A percentile compares a stretch with the other conserved stretches of the same genome.
These are phyloP conservation scores for Talaromyces sp. DNA, from an alignment of 2,329 filamentous ascomycete species.

Conservation along the genomic window DNA sequence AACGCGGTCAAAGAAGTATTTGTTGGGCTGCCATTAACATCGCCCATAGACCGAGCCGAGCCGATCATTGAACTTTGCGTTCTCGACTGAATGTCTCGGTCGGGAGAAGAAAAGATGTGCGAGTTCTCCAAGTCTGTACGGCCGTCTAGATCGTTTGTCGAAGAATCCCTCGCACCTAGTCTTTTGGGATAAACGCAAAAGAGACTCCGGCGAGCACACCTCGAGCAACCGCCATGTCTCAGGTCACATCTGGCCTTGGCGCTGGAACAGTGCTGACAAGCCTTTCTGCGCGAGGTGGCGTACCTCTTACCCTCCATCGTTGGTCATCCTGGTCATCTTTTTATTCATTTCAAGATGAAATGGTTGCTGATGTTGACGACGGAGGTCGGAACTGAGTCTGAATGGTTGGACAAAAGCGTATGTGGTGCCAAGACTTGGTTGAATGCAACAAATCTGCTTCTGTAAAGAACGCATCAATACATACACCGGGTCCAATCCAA, in stretches of 20 bases:
- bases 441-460: background rate
- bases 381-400: background rate
- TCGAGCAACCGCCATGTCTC: constrained; percentile 14
- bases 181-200: constrained; percentile 15
- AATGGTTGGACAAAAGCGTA: background rate
- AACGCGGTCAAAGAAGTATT: background rate
- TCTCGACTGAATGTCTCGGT: background rate
- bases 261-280: constrained; percentile 17
- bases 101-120: background rate
- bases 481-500: background rate
- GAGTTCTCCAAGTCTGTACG: background rate
- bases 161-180: background rate
- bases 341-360: background rate
- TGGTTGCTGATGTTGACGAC: background rate
- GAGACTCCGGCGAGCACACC: constrained; percentile 15
- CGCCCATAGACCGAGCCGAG: background rate
- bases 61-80: background rate
- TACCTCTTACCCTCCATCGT: constrained; percentile 11
- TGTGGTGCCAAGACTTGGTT: background rate
- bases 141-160: background rate
- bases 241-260: constrained; percentile 17
- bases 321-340: background rate
- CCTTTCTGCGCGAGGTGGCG: constrained; percentile 16
- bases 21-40: background rate
- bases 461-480: background rate